These are phyloP conservation scores for Coniochaeta sp. DNA, from an alignment of 2,329 filamentous ascomycete genomes.

Conservation along the genomic window DNA sequence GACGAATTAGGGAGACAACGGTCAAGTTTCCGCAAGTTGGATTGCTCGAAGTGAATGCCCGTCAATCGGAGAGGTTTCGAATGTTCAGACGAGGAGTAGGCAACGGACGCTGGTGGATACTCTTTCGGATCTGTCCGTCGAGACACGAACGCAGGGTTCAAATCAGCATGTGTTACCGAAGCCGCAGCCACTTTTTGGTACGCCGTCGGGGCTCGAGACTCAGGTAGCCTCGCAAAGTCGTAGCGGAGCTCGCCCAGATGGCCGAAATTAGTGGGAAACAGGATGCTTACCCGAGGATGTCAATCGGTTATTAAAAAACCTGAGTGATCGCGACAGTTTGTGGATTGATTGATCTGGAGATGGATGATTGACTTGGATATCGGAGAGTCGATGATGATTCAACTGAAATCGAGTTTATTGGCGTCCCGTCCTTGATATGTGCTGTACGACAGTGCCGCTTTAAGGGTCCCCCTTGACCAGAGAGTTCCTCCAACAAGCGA, in stretches of 20 bases:
- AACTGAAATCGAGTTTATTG: background rate
- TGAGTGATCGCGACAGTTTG: background rate
- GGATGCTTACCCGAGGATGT: constrained; percentile 1
- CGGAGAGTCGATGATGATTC: background rate
- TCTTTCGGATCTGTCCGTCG: background rate
- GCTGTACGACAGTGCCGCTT: background rate
- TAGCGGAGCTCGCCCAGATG: background rate
- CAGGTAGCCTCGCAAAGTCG: background rate
- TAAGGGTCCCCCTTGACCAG: background rate
- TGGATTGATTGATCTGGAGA: background rate
- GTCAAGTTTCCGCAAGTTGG: background rate
- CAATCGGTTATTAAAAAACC: background rate
- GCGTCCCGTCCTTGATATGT: too few species aligned
- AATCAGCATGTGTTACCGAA: constrained; percentile 3
- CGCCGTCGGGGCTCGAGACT: background rate
- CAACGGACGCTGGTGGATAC: background rate
- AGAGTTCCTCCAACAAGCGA: background rate
- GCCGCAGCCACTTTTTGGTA: background rate
- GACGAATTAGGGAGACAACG: background rate
- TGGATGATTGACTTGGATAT: background rate
- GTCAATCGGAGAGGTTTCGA: background rate
- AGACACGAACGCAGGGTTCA: background rate
- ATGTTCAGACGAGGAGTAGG: background rate
- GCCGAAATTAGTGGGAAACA: background rate
- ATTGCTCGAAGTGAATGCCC: background rate